A percentile compares a stretch with the other conserved stretches of the same genome.
Evolutionary conservation across 1,139 yeast genomes (phyloP).

Genomic region (Hanseniaspora uvarum): DNA sequence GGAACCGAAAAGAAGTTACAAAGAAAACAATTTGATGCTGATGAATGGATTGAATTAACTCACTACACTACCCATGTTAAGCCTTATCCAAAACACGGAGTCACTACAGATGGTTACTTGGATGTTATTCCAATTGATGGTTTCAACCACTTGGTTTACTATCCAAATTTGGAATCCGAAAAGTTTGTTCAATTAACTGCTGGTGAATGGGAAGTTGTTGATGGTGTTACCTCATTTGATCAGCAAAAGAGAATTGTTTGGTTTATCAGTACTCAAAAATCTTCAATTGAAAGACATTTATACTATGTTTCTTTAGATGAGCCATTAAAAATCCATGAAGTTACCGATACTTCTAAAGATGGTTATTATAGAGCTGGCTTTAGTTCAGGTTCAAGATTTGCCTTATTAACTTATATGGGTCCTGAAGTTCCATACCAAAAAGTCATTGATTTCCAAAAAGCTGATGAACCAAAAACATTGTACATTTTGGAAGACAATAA

Average conservation of each 20-base stretch:
- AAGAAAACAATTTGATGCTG: constrained; percentile 40
- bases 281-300: constrained; percentile 53
- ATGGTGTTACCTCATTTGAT: constrained; percentile 54
- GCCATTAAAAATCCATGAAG: constrained; percentile 37
- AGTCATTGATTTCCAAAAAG: constrained; percentile 42
- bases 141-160: constrained; percentile 64
- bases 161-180: constrained; percentile 42
- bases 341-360: constrained; percentile 46
- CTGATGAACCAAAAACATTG: constrained; percentile 27
- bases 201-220: constrained; percentile 64
- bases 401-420: constrained; percentile 51
- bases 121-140: constrained; percentile 62
- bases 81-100: constrained; percentile 37
- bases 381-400: constrained; percentile 56
- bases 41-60: constrained; percentile 74
- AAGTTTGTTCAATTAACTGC: constrained; percentile 47
- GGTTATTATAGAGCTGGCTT: constrained; percentile 65
- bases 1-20: constrained; percentile 34
- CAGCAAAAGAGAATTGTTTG: constrained; percentile 47
- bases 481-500: constrained; percentile 42
- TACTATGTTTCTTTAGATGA: constrained; percentile 40
- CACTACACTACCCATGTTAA: constrained; percentile 66
- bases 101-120: constrained; percentile 51
- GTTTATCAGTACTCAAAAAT: constrained; percentile 52
- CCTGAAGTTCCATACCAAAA: constrained; percentile 60